Percentiles rank a stretch among this genome's conserved stretches.
These are phyloP conservation scores for Climacium dendroides DNA, from an alignment of 225 moss, liverwort and hornwort species.

Conservation along the genomic window DNA sequence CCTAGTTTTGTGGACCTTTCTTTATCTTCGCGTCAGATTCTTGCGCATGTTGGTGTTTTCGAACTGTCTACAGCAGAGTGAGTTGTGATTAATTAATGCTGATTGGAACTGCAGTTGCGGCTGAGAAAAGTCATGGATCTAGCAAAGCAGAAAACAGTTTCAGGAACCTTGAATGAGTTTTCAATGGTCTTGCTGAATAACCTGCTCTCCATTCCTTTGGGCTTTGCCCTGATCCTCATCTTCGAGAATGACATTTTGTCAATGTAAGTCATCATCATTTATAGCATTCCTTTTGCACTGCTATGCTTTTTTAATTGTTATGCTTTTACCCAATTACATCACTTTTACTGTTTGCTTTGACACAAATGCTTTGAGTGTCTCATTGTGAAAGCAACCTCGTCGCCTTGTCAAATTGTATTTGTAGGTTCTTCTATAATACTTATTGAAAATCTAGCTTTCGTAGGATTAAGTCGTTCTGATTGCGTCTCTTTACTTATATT, in stretches of 20 bases:
- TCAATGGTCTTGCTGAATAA: constrained; percentile 97
- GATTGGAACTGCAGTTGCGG: constrained; percentile 52
- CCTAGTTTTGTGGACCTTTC: background rate
- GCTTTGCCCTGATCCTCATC: constrained; percentile 59
- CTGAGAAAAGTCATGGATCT: constrained; percentile 96
- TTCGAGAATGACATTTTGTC: constrained; percentile 66
- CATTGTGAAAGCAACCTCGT: background rate
- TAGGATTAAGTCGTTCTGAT: background rate
- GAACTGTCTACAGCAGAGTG: background rate
- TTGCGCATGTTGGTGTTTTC: background rate
- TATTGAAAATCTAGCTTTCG: background rate
- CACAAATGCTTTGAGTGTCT: background rate
- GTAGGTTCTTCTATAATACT: background rate
- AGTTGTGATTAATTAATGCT: background rate
- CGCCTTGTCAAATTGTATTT: background rate
- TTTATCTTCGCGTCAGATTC: background rate
- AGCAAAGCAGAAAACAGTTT: constrained; percentile 76
- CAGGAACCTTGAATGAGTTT: constrained; percentile 77
- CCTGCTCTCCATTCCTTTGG: constrained; percentile 82
- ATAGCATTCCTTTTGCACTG: background rate
- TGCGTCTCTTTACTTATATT: background rate
- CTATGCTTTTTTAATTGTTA: background rate
- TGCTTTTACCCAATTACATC: background rate
- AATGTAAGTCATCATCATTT: constrained; percentile 36
- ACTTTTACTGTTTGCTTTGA: background rate